Evolutionary conservation across 192 early-diverging fungal species (phyloP).

Genomic region (Cetraspora pellucida): DNA sequence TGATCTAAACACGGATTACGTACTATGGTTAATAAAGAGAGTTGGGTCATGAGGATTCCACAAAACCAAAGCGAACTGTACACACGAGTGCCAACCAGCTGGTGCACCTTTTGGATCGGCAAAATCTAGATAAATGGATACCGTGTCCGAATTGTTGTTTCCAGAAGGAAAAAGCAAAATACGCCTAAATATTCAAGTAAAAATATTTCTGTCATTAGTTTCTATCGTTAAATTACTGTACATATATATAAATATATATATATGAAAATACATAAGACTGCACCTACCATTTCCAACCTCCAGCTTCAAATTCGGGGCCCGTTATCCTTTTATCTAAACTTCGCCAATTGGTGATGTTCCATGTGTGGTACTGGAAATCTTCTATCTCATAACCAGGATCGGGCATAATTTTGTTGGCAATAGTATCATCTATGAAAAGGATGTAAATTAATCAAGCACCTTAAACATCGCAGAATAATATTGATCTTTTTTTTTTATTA

Average conservation of each 20-base stretch:
- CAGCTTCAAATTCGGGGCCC: constrained; percentile 51
- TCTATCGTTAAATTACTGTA: too few relatives aligned
- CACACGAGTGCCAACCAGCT: constrained; percentile 80
- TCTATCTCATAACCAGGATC: constrained; percentile 43
- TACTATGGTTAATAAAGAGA: constrained; percentile 53
- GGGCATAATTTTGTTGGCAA: constrained; percentile 46
- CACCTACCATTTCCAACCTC: constrained; percentile 51
- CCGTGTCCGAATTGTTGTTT: constrained; percentile 67
- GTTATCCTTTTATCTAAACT: constrained; percentile 48
- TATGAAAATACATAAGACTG: too few relatives aligned
- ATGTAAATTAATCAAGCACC: background rate
- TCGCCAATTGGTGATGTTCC: constrained; percentile 46
- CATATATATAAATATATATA: too few relatives aligned
- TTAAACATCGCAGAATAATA: too few relatives aligned
- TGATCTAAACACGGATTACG: constrained; percentile 28
- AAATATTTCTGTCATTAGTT: background rate
- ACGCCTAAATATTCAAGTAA: constrained; percentile 59
- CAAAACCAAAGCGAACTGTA: constrained; percentile 77
- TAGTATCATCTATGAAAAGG: constrained; percentile 41
- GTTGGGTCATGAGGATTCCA: constrained; percentile 73
- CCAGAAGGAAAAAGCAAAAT: constrained; percentile 89
- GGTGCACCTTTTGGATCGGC: constrained; percentile 63
- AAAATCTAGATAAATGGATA: constrained; percentile 88
- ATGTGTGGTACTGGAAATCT: constrained; percentile 42
- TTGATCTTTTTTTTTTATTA: background rate